Base-by-base conservation (phyloP, 495 filamentous ascomycete species). In the Trichoderma gamsii region DNA sequence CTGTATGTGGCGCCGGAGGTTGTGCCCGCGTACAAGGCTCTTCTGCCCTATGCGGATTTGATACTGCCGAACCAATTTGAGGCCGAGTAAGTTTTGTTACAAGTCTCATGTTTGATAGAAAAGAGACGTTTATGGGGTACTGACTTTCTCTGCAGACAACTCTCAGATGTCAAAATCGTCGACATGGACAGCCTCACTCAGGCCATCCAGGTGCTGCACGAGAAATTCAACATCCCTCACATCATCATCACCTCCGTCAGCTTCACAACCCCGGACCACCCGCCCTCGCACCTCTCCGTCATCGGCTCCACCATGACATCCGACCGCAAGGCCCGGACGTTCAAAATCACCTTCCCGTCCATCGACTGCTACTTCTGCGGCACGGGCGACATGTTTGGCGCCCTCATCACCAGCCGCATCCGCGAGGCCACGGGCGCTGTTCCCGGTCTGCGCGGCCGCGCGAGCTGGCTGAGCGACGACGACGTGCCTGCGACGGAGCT, bases 361-460 rank as follows among this genome's bases (percentile, higher is more conserved):
- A 87, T 98, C 66, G 89, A 96, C 73, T 90, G 90, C 77, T 96
- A 92, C 82, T 99, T 97, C 77, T 92, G 89, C 73, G 95, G 95
- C 32, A 97, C 95, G 1, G 95, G 95, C 16, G 95, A 99, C 80
- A 97, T 99, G 93, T 97, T 99, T 76, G 92, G 95, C 51, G 93
- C 96, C 27, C 80, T 97, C 66, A 94, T 88, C 64, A 85, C 97
- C 2, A 91, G 91, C 29, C 88, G 95, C n/a, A 86, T 99, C 67
- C 88, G 94, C 70, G 92, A 97, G 81, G 91, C 90, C 6, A 87
- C 89, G 18, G 73, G 72, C 27, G 71, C 66, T 46, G 71, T 65
- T 0, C 52, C 66, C 1, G 81, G 77, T 0, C 73, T 92, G 29
- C 76, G 77, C 64, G 76, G 73, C 15, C 82, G 74, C 51, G 79